Conservation (phyloP, 495 filamentous ascomycete genomes). For the Pseudevernia furfuracea region DNA sequence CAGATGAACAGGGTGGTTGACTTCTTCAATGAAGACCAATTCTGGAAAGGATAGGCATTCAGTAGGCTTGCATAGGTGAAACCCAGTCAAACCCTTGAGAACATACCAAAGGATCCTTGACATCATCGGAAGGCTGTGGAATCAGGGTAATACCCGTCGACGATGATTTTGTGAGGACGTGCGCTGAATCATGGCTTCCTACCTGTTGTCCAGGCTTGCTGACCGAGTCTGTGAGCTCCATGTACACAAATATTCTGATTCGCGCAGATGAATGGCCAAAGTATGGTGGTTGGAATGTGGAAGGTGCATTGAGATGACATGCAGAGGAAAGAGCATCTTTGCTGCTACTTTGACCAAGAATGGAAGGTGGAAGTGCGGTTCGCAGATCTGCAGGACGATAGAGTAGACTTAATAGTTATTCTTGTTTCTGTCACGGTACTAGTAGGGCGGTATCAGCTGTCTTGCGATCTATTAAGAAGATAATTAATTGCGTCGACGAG, state of each 20-base stretch:
- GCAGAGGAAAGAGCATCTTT: background rate
- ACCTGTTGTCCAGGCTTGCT: background rate
- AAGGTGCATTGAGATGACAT: no score
- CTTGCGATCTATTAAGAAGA: no score
- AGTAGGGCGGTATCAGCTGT: background rate
- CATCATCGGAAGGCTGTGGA: background rate
- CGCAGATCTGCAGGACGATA: background rate
- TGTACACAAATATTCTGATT: no score
- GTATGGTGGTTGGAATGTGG: no score
- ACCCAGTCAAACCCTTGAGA: no score
- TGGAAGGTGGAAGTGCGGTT: background rate
- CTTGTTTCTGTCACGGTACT: no score
- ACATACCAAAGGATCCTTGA: background rate
- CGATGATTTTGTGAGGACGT: background rate
- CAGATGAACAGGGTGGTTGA: background rate
- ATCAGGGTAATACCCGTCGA: background rate
- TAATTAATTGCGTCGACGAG: no score
- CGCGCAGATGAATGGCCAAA: no score
- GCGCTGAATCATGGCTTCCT: background rate
- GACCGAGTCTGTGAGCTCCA: background rate
- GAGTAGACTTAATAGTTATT: no score
- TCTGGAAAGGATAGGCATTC: background rate
- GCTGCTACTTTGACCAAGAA: no score
- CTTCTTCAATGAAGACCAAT: constrained; percentile 2
- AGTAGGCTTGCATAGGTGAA: background rate